phyloP scores from a whole-genome alignment of 768 basidiomycete genomes.

The Strobilomyces dryophilus region DNA sequence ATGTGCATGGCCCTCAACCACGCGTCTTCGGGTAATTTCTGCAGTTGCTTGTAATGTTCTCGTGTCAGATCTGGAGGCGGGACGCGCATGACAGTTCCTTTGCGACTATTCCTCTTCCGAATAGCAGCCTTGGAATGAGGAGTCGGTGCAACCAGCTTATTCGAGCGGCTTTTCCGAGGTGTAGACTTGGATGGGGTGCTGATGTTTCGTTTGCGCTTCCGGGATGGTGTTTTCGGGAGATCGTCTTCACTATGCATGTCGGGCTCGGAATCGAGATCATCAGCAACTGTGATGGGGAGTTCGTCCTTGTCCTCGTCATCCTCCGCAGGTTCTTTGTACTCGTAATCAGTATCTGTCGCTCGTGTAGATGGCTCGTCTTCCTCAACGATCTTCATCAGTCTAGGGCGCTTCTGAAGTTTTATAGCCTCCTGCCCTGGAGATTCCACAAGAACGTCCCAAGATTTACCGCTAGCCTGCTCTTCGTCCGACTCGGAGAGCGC shows the following conservation, averaged over 20 bases:
- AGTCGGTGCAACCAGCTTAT: slow-evolving; percentile 57
- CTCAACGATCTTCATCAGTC: slow-evolving; percentile 20
- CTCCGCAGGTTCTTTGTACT: slow-evolving; percentile 17
- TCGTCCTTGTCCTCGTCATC: slow-evolving; percentile 21
- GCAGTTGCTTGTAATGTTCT: slow-evolving; percentile 37
- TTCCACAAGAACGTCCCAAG: slow-evolving; percentile 44
- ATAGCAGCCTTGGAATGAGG: slow-evolving; percentile 74
- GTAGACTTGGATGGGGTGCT: slow-evolving; percentile 30
- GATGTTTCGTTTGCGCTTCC: slow-evolving; percentile 44
- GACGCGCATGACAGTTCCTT: slow-evolving; percentile 30
- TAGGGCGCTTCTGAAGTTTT: slow-evolving; percentile 18
- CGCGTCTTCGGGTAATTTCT: slow-evolving; percentile 64
- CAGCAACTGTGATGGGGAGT: slow-evolving; percentile 9
- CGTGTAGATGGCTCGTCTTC: slow-evolving; percentile 17
- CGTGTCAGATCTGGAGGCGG: slow-evolving; percentile 33
- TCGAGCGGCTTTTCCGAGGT: slow-evolving; percentile 32
- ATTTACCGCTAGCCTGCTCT: slow-evolving; percentile 35
- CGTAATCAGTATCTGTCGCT: slow-evolving; percentile 21
- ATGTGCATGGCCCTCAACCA: slow-evolving; percentile 88
- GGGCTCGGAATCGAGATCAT: slow-evolving; percentile 24
- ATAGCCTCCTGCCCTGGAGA: slow-evolving; percentile 4
- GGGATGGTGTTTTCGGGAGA: slow-evolving; percentile 48
- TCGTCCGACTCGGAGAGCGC: slow-evolving; percentile 32
- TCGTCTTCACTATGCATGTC: slow-evolving; percentile 28
- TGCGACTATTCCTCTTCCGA: slow-evolving; percentile 37